phyloP scores from a whole-genome alignment of 441 rosid genomes.

The Pelargonium australe region DNA sequence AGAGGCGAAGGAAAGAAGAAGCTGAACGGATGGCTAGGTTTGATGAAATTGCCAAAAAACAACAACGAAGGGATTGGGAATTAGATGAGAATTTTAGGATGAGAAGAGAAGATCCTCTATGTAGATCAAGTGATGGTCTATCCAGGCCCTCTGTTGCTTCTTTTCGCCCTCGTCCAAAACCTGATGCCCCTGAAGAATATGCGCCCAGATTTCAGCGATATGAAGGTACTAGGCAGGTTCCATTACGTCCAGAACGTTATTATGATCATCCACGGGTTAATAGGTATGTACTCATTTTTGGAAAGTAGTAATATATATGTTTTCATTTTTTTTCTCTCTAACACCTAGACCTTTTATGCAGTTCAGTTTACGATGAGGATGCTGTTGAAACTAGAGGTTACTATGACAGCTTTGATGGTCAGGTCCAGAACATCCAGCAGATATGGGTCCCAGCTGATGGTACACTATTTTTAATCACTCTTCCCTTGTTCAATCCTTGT shows the following conservation, averaged over 20 bases:
- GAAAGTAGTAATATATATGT: too few species aligned
- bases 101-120: slow-evolving; percentile 53
- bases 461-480: too few species aligned
- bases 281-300: too few species aligned
- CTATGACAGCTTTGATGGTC: too few species aligned
- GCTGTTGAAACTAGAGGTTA: too few species aligned
- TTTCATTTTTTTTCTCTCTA: too few species aligned
- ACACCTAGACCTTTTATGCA: too few species aligned
- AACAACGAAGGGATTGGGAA: slow-evolving; percentile 78
- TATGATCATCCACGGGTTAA: too few species aligned
- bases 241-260: slow-evolving; percentile 29
- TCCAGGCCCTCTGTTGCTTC: slow-evolving; percentile 43
- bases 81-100: slow-evolving; percentile 66
- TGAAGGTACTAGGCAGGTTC: slow-evolving; percentile 34
- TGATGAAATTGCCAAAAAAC: slow-evolving; percentile 81
- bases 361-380: too few species aligned
- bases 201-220: slow-evolving; percentile 55
- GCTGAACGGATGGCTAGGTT: slow-evolving; percentile 77
- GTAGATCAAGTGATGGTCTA: slow-evolving; percentile 37
- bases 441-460: too few species aligned
- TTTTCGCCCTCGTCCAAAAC: slow-evolving; percentile 22
- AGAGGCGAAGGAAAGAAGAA: slow-evolving; percentile 65
- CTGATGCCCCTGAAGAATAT: slow-evolving; percentile 39
- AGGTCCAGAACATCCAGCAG: too few species aligned
- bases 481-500: too few species aligned